phyloP scores from a whole-genome alignment of 305 asterid species.

The Fraxinus platypoda region DNA sequence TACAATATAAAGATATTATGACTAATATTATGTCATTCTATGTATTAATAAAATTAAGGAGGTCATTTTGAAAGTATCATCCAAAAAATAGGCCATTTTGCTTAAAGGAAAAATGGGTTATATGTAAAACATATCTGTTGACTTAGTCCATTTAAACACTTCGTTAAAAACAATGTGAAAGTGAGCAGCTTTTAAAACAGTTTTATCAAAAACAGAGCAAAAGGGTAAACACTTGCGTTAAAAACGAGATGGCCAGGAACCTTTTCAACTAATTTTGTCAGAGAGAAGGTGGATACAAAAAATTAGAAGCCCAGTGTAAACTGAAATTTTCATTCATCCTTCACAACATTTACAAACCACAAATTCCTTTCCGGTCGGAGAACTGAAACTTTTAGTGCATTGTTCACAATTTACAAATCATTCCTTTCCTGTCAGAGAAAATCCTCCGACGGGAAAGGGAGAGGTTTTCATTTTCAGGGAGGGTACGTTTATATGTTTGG shows the following conservation, averaged over 20 bases:
- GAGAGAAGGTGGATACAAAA: neutral
- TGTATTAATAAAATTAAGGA: neutral
- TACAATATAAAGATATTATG: neutral
- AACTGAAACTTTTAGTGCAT: neutral
- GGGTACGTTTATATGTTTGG: neutral
- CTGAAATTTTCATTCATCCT: neutral
- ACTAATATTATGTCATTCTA: neutral
- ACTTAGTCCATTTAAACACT: neutral
- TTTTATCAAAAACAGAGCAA: neutral
- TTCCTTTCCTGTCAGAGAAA: neutral
- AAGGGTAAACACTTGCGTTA: no score
- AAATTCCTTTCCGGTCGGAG: neutral
- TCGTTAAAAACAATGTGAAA: neutral
- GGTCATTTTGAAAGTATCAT: neutral
- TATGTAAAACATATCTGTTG: neutral
- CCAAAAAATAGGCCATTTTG: neutral
- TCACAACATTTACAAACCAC: neutral
- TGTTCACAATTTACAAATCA: neutral
- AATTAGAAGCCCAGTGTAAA: neutral
- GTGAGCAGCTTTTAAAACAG: neutral
- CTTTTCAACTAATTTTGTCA: neutral
- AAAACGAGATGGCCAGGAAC: neutral
- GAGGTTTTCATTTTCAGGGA: neutral
- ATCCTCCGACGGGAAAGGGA: neutral
- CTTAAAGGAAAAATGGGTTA: neutral